A percentile compares a stretch with the other conserved stretches of the same genome.
Conservation (phyloP, 495 filamentous ascomycete species). For the Thermothielavioides terrestris region DNA sequence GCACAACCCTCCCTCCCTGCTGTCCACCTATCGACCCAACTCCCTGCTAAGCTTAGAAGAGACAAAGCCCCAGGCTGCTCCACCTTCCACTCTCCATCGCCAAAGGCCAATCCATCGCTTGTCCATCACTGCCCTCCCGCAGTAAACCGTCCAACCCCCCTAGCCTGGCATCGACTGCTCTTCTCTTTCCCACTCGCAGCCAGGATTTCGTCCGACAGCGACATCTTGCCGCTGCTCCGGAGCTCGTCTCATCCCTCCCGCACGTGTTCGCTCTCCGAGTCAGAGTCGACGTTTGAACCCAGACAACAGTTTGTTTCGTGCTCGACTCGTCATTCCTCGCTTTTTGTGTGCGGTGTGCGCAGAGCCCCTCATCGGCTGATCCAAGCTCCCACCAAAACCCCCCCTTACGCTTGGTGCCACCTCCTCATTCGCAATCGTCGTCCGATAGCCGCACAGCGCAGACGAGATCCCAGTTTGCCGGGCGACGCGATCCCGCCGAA, state of each 20-base stretch:
- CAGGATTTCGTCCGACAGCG: slow-evolving; percentile 8
- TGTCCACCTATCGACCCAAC: no score
- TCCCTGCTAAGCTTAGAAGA: no score
- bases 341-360: not conserved
- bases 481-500: slow-evolving; percentile 8
- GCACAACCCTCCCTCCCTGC: not conserved
- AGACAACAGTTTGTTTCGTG: not conserved
- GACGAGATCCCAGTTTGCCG: no score
- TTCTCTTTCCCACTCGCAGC: slow-evolving; percentile 9
- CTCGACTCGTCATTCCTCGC: not conserved
- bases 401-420: slow-evolving; percentile 4
- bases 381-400: slow-evolving; percentile 8
- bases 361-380: slow-evolving; percentile 8
- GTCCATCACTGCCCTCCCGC: slow-evolving; percentile 5
- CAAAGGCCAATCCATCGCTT: slow-evolving; percentile 1
- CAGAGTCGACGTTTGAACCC: not conserved
- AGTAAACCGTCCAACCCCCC: not conserved
- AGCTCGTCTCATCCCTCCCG: not conserved
- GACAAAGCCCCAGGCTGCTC: not conserved
- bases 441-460: slow-evolving; percentile 7
- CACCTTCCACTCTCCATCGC: slow-evolving; percentile 11
- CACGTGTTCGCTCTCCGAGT: slow-evolving; percentile 3
- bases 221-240: slow-evolving; percentile 9
- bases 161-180: slow-evolving; percentile 1
- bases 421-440: not conserved